Evolutionary conservation across 2,329 filamentous ascomycete species (phyloP), one percentile per base, ranked within the genome.

Genomic region (Meredithiella fracta): DNA sequence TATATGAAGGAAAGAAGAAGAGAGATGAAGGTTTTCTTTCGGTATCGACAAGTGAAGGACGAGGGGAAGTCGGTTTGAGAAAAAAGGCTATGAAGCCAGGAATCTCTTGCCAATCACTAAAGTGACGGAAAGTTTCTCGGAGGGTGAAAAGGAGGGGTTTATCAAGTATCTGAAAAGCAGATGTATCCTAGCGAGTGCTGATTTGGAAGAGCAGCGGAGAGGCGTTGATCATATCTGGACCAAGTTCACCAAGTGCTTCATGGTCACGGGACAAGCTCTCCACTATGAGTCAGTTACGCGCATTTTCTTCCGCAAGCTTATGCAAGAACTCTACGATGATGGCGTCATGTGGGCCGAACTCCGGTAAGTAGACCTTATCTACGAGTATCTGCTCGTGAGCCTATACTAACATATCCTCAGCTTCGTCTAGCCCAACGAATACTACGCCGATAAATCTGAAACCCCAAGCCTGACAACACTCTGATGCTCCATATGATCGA

Each of bases 271-370:
- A 42, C 83, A 80, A 15, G 77, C 95, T 53, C 75, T 95, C 51
- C 86, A 85, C 68, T 95, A 96, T 68, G 91, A 96, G 68, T 90
- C 90, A 14, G 86, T 97, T 60, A 91, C 86, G 69, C 80, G 88
- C 23, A 72, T 73, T 17, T 94, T 88, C 64, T 70, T 96, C 59
- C 79, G 77, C 26, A 76, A 79, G 22, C 74, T 96, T 62, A 79
- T 94, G 67, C 71, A 71, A 51, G 75, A 83, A 51, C 73, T 96
- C 22, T 73, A 82, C n/a, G 79, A 79, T 3, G 91, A 98, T 65
- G 88, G 89, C 3, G 79, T 96, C 29, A 80, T 75, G 63, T 97
- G 88, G 76, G 85, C 85, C 14, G 92, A 97, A 65, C 71, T 96
- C 59, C 77, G 77, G 70, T 73, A 65, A 59, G 68, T 62, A 6